Percentiles rank a stretch among this genome's conserved stretches.
Evolutionary conservation across 164 flowering plant genomes (phyloP).

Genomic region (Magnolia officinalis): DNA sequence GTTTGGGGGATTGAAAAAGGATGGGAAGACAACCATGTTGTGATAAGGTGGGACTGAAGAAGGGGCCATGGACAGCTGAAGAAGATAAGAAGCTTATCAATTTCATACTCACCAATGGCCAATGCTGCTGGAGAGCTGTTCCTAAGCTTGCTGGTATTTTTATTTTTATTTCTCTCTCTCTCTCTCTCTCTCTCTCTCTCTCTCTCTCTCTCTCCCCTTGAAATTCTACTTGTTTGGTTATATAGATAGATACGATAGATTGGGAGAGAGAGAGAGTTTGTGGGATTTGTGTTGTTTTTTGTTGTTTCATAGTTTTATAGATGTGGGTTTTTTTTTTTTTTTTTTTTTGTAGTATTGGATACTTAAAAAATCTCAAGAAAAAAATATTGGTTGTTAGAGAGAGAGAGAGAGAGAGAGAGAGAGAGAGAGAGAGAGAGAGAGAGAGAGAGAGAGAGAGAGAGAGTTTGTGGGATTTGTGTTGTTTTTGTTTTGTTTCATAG

Average conservation of each 20-base stretch:
- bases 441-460: neutral
- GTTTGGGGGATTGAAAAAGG: neutral
- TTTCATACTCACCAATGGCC: conserved; percentile 76
- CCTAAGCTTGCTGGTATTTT: conserved; percentile 67
- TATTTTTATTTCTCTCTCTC: neutral
- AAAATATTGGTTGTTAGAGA: too few relatives aligned
- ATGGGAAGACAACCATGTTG: conserved; percentile 84
- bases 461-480: neutral
- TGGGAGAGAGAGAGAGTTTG: too few relatives aligned
- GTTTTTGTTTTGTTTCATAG: neutral
- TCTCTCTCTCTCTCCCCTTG: too few relatives aligned
- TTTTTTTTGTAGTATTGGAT: neutral
- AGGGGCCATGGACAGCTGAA: conserved; percentile 77
- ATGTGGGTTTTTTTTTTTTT: neutral
- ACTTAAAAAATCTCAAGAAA: too few relatives aligned
- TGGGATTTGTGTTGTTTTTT: too few relatives aligned
- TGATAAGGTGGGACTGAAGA: conserved; percentile 75
- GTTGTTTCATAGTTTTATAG: neutral
- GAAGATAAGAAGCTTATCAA: conserved; percentile 70
- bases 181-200: too few relatives aligned
- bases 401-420: too few relatives aligned
- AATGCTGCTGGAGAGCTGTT: conserved; percentile 82
- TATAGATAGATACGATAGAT: too few relatives aligned
- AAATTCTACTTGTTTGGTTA: too few relatives aligned
- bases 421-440: too few relatives aligned